Percentiles rank a stretch among this genome's conserved stretches.
These are phyloP conservation scores for Metroxylon sagu DNA, from an alignment of 176 grass and related monocot genomes.

Conservation along the genomic window DNA sequence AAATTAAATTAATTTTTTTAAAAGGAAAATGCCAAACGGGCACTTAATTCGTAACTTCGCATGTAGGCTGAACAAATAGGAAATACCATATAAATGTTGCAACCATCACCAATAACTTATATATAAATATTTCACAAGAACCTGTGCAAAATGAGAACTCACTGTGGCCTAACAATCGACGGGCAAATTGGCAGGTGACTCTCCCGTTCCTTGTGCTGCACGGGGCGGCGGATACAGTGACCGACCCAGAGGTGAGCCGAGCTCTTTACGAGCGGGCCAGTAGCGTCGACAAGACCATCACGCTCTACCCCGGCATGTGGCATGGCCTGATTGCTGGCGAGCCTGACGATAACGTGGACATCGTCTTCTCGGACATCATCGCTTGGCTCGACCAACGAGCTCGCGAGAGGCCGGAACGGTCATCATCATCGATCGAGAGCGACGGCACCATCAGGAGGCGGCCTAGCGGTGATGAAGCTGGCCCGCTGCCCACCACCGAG, in stretches of 20 bases:
- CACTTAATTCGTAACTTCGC: no score
- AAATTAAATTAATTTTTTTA: no score
- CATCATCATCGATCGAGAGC: background rate
- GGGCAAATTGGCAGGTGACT: conserved; percentile 32
- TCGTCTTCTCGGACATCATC: conserved; percentile 70
- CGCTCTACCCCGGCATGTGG: conserved; percentile 91
- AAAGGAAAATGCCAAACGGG: no score
- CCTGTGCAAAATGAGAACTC: no score
- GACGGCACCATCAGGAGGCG: background rate
- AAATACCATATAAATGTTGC: no score
- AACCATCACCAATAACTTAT: no score
- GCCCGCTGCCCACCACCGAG: background rate
- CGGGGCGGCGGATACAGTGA: conserved; percentile 70
- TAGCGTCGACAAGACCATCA: conserved; percentile 76
- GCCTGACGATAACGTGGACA: conserved; percentile 60
- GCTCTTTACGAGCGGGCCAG: conserved; percentile 46
- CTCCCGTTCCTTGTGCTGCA: conserved; percentile 85
- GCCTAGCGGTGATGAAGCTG: background rate
- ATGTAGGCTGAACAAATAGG: no score
- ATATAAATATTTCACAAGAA: no score
- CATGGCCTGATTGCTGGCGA: conserved; percentile 79
- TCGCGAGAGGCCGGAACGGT: background rate
- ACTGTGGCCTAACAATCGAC: no score
- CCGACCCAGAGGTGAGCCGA: conserved; percentile 78
- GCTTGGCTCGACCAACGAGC: conserved; percentile 49